A percentile compares a stretch with the other conserved stretches of the same genome.
Conservation (phyloP, 2,329 filamentous ascomycete species). For the Xenoacremonium recifei region DNA sequence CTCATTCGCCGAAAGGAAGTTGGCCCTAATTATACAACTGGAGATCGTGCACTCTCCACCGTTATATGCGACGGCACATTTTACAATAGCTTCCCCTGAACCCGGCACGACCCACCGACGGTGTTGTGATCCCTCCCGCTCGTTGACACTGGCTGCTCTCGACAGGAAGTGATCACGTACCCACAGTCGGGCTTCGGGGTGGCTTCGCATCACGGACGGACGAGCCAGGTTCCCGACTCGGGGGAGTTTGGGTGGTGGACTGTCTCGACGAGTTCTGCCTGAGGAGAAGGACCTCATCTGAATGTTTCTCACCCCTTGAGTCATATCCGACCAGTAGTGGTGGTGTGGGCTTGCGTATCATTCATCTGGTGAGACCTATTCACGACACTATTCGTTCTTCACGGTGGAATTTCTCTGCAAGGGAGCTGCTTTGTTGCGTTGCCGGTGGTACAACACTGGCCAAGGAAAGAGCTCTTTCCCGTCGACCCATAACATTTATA, state of each 20-base stretch:
- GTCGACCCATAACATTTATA: constrained; percentile 26
- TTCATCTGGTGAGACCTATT: constrained; percentile 3
- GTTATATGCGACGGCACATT: not conserved
- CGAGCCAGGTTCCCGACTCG: constrained; percentile 10
- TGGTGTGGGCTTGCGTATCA: constrained; percentile 8
- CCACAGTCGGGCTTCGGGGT: constrained; percentile 15
- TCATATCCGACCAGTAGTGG: constrained; percentile 10
- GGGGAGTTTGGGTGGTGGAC: constrained; percentile 9
- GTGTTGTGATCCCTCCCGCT: constrained; percentile 4
- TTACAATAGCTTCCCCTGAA: constrained; percentile 1
- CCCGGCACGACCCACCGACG: constrained; percentile 6
- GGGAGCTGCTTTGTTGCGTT: constrained; percentile 2
- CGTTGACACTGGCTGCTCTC: not conserved
- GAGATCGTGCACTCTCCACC: not conserved
- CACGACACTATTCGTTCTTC: constrained; percentile 9
- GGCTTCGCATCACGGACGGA: constrained; percentile 14
- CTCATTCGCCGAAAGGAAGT: no score
- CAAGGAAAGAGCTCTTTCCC: no score
- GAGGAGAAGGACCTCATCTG: constrained; percentile 12
- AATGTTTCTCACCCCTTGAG: constrained; percentile 13
- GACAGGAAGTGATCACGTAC: constrained; percentile 15
- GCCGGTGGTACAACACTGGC: constrained; percentile 6
- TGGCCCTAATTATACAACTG: no score
- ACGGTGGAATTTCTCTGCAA: constrained; percentile 14
- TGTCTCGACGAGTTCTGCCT: constrained; percentile 22